Evolutionary conservation across 2,329 filamentous ascomycete genomes (phyloP).

Genomic region (Lecanoromycetidae sp.): DNA sequence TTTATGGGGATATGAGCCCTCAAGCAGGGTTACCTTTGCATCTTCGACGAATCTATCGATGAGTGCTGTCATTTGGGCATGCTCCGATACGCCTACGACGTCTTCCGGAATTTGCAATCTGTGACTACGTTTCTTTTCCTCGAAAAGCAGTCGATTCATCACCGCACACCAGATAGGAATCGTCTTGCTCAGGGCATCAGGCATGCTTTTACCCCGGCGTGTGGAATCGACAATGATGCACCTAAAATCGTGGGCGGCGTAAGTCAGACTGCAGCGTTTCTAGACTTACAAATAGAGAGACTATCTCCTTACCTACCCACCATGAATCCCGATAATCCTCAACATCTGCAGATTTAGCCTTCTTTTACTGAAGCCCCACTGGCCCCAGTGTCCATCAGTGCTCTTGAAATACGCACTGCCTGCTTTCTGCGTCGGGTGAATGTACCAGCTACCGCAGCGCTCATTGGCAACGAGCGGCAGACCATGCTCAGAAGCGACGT

Average conservation of each 20-base stretch:
- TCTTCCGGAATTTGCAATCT: constrained; percentile 58
- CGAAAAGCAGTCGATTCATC: constrained; percentile 68
- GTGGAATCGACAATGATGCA: constrained; percentile 85
- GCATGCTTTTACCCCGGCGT: constrained; percentile 82
- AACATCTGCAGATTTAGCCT: constrained; percentile 76
- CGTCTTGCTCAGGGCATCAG: constrained; percentile 87
- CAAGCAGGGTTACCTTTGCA: constrained; percentile 6
- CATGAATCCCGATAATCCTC: constrained; percentile 49
- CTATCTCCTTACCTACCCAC: constrained; percentile 45
- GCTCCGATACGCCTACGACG: constrained; percentile 61
- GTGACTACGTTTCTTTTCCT: constrained; percentile 37
- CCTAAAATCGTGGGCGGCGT: constrained; percentile 34
- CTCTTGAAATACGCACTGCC: constrained; percentile 93
- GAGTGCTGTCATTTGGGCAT: constrained; percentile 59
- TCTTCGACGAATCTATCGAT: constrained; percentile 45
- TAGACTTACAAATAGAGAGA: not conserved
- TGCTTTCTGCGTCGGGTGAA: constrained; percentile 45
- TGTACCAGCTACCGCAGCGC: constrained; percentile 93
- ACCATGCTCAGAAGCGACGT: constrained; percentile 37
- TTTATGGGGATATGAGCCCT: not conserved
- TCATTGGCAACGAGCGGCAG: constrained; percentile 83
- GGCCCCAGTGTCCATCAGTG: constrained; percentile 82
- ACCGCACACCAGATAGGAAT: constrained; percentile 89
- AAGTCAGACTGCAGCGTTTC: constrained; percentile 1
- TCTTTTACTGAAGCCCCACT: constrained; percentile 81